Base-by-base conservation (phyloP, 2,329 filamentous ascomycete genomes). In the Aureobasidium uvarum region DNA sequence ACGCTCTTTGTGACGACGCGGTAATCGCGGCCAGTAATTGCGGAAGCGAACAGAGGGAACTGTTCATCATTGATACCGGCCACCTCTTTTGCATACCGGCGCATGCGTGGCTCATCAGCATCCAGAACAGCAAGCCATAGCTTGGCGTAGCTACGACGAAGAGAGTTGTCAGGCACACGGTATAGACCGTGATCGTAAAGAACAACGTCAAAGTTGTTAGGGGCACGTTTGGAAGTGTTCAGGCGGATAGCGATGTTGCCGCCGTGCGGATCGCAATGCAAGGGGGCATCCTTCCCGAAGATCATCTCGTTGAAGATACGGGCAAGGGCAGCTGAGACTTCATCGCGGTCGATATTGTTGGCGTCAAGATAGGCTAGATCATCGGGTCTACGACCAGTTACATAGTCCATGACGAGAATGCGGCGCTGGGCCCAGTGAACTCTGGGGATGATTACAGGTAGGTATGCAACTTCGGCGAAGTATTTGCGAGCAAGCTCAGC, bases 281-380 rank as follows among this genome's bases (percentile, higher is more conserved):
- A 80, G 0, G 95, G 92, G 0, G 94, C 94, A 66, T 89, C 85
- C 62, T 88, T 85, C 56, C 94, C 93, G 70, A 99, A 99, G 70
- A 99, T 97, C 95, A 99, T 99, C 76, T 98, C 93, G 81, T 99
- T 99, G 84, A 99, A 99, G 66, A 99, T 92, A 66, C 89, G 87
- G 0, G 95, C 89, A 4, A 99, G 82, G 0, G 92, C 90, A 1
- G 94, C 93, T 0, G 93, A 96, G 5, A 99, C 95, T 77, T 98
- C 94, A 74, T 98, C 95, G 23, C 95, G 87, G 76, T 96, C 92
- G 74, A 99, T 99, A 66, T 86, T 85, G 74, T 96, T 90, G 7
- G 83, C 81, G 76, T 98, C 95, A 3, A 99, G 82, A 74, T 90
- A 98, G 18, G 86, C 86, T 1, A 98, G 84, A 74, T 99, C 94